Conservation (phyloP, 257 asterid genomes). For the Verbena officinalis region DNA sequence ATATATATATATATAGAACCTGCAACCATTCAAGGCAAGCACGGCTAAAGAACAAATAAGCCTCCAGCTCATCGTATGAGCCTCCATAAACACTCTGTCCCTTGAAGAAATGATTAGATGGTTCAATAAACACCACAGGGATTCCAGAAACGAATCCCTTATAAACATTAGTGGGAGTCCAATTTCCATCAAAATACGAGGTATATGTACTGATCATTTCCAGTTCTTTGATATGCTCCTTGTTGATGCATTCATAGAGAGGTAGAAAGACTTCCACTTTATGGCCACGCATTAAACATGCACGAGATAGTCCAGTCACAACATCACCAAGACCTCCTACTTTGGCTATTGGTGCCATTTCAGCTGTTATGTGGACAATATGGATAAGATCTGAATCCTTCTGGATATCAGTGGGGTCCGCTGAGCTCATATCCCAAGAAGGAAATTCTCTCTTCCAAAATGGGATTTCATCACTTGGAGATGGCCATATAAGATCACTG, state of each 20-base stretch:
- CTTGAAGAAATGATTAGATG: slow-evolving; percentile 74
- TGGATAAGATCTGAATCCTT: slow-evolving; percentile 70
- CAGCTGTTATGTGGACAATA: slow-evolving; percentile 79
- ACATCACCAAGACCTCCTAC: slow-evolving; percentile 95
- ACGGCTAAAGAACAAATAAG: slow-evolving; percentile 84
- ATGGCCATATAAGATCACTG: slow-evolving; percentile 64
- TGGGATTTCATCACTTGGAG: slow-evolving; percentile 69
- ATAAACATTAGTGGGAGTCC: slow-evolving; percentile 72
- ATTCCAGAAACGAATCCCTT: slow-evolving; percentile 67
- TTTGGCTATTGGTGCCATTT: slow-evolving; percentile 90
- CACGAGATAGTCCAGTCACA: slow-evolving; percentile 83
- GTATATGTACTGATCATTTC: slow-evolving; percentile 50
- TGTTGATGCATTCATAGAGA: slow-evolving; percentile 79
- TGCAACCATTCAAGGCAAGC: slow-evolving; percentile 97
- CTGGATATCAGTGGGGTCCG: slow-evolving; percentile 36
- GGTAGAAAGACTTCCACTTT: slow-evolving; percentile 79
- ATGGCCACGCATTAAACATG: slow-evolving; percentile 70
- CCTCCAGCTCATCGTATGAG: slow-evolving; percentile 82
- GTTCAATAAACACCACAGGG: slow-evolving; percentile 66
- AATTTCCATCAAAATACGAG: slow-evolving; percentile 66
- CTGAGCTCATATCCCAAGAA: slow-evolving; percentile 51
- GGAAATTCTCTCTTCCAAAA: slow-evolving; percentile 80
- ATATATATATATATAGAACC: slow-evolving; percentile 42
- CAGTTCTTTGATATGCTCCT: slow-evolving; percentile 49
- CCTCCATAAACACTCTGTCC: slow-evolving; percentile 86